Percentiles rank a stretch among this genome's conserved stretches.
phyloP scores from a whole-genome alignment of 176 grass and related monocot genomes.

The Juncus inflexus region DNA sequence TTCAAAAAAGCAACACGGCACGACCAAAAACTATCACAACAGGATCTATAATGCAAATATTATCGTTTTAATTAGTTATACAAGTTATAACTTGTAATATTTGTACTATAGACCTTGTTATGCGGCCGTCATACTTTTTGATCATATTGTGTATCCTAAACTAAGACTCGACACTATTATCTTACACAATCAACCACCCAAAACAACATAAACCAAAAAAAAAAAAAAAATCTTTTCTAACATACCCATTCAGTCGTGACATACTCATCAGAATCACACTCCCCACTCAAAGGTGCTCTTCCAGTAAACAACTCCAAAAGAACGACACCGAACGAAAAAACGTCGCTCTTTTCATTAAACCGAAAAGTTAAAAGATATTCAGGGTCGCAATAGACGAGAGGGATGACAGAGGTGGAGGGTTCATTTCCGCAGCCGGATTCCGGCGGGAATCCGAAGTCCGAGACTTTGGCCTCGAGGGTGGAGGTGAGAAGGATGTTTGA shows the following conservation, averaged over 20 bases:
- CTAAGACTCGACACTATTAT: no score
- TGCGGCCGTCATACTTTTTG: no score
- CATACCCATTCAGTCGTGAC: constrained; percentile 62
- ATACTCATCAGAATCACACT: constrained; percentile 51
- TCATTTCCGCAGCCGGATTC: constrained; percentile 36
- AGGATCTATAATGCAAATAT: no score
- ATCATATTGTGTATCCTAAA: no score
- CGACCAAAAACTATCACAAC: no score
- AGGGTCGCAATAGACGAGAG: constrained; percentile 84
- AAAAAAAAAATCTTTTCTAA: neutral
- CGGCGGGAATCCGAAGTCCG: constrained; percentile 82
- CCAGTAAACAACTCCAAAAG: constrained; percentile 62
- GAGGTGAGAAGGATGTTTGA: constrained; percentile 57
- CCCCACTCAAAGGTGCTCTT: constrained; percentile 56
- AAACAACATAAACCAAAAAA: no score
- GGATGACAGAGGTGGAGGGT: constrained; percentile 61
- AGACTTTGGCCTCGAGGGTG: constrained; percentile 68
- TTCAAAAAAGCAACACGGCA: neutral
- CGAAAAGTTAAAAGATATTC: constrained; percentile 89
- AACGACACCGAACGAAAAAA: constrained; percentile 89
- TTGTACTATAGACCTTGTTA: no score
- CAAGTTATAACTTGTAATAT: no score
- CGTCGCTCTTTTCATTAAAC: constrained; percentile 85
- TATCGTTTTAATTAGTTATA: no score
- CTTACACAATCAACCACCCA: no score